Evolutionary conservation across 305 asterid genomes (phyloP).

Genomic region (Fraxinus nigra): DNA sequence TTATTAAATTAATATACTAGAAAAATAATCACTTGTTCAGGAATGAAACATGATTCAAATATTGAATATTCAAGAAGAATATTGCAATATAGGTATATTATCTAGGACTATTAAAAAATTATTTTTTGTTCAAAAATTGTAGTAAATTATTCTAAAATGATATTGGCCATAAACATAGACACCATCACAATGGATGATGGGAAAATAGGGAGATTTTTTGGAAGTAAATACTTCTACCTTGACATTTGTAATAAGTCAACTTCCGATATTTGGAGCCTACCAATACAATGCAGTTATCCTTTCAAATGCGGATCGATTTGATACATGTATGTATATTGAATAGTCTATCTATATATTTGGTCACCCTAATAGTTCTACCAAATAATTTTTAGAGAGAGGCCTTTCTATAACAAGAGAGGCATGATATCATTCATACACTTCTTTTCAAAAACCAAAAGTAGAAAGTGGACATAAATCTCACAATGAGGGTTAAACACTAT

Average conservation of each 20-base stretch:
- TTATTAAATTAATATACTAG: too few relatives aligned
- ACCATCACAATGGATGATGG: conserved; percentile 80
- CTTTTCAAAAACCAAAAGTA: neutral
- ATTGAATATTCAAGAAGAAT: too few relatives aligned
- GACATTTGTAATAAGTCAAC: conserved; percentile 59
- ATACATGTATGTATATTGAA: too few relatives aligned
- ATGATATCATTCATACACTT: neutral
- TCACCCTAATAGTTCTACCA: neutral
- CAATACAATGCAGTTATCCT: too few relatives aligned
- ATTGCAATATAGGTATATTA: conserved; percentile 32
- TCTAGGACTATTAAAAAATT: neutral
- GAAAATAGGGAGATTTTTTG: conserved; percentile 75
- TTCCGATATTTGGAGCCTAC: neutral
- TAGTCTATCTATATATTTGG: neutral
- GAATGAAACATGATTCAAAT: too few relatives aligned
- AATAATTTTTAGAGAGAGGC: neutral
- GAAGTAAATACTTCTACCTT: conserved; percentile 76
- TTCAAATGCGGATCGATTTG: too few relatives aligned
- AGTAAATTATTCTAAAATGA: conserved; percentile 6
- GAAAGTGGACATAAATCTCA: neutral
- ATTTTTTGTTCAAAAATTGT: neutral
- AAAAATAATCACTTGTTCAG: too few relatives aligned
- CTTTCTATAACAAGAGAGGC: neutral
- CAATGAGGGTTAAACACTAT: neutral
- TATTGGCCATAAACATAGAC: conserved; percentile 37